These are phyloP conservation scores for Gonium pectorale DNA, from an alignment of 139 green algal species.

Conservation along the genomic window DNA sequence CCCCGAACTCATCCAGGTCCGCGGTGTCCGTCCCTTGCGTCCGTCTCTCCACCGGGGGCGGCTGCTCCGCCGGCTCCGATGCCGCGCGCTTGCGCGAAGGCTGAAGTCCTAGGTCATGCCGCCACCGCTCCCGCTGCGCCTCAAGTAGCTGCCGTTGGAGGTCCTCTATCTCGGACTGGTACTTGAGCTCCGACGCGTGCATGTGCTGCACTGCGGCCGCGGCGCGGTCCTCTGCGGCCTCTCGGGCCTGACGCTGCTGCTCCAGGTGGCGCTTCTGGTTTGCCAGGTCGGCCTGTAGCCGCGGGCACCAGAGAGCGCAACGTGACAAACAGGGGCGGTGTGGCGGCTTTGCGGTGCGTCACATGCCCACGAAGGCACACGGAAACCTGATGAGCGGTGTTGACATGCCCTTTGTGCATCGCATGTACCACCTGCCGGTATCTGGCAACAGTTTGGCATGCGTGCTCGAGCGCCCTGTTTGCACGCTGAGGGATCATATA, in stretches of 20 bases:
- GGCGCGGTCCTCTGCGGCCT: constrained; percentile 31
- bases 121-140: neutral
- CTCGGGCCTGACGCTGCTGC: constrained; percentile 18
- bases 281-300: constrained; percentile 12
- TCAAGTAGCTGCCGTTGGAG: constrained; percentile 26
- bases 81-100: neutral
- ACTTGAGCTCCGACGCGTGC: constrained; percentile 28
- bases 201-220: constrained; percentile 37
- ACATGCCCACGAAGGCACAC: too few species aligned
- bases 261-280: constrained; percentile 8
- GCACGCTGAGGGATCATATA: neutral
- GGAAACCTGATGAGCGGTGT: too few species aligned
- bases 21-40: too few species aligned
- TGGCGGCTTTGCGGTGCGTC: too few species aligned
- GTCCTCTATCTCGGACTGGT: constrained; percentile 36
- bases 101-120: constrained; percentile 1
- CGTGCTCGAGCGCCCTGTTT: too few species aligned
- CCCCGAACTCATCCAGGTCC: neutral
- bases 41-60: neutral
- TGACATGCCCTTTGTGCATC: too few species aligned
- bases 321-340: too few species aligned
- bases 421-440: too few species aligned
- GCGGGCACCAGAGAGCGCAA: too few species aligned
- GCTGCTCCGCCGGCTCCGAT: neutral
- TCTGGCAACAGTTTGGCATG: too few species aligned